phyloP scores from a whole-genome alignment of 2,329 filamentous ascomycete species.

The Arthrobotrys megalospora region DNA sequence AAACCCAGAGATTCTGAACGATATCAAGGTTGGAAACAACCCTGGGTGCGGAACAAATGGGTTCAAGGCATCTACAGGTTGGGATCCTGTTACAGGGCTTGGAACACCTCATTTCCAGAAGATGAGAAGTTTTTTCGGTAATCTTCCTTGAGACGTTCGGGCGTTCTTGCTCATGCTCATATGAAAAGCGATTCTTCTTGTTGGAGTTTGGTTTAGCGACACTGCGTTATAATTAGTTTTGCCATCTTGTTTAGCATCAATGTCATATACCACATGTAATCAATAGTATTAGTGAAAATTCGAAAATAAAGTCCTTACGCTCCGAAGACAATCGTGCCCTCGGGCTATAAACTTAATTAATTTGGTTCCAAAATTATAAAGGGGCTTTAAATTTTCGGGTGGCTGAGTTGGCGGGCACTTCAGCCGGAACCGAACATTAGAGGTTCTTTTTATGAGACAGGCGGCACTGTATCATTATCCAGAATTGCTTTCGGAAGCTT shows the following conservation, averaged over 20 bases:
- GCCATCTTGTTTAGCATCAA: constrained; percentile 4
- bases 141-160: constrained; percentile 29
- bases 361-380: too few relatives aligned
- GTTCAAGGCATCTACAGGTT: constrained; percentile 64
- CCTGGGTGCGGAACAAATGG: constrained; percentile 64
- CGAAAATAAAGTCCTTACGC: too few relatives aligned
- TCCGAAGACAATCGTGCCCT: too few relatives aligned
- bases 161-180: not conserved
- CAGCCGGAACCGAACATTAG: too few relatives aligned
- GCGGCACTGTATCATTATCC: too few relatives aligned
- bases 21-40: constrained; percentile 65
- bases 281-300: not conserved
- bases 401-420: too few relatives aligned
- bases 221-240: not conserved
- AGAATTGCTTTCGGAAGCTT: too few relatives aligned
- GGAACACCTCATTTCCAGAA: constrained; percentile 66
- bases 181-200: not conserved
- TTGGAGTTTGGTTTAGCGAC: constrained; percentile 17
- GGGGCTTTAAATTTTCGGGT: too few relatives aligned
- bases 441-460: too few relatives aligned
- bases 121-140: constrained; percentile 63
- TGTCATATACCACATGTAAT: constrained; percentile 25
- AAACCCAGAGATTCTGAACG: constrained; percentile 65
- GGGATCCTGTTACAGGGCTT: constrained; percentile 67
- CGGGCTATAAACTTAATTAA: too few relatives aligned